These are phyloP conservation scores for Cordyceps cateniannulata DNA, from an alignment of 2,329 filamentous ascomycete species.

Conservation along the genomic window DNA sequence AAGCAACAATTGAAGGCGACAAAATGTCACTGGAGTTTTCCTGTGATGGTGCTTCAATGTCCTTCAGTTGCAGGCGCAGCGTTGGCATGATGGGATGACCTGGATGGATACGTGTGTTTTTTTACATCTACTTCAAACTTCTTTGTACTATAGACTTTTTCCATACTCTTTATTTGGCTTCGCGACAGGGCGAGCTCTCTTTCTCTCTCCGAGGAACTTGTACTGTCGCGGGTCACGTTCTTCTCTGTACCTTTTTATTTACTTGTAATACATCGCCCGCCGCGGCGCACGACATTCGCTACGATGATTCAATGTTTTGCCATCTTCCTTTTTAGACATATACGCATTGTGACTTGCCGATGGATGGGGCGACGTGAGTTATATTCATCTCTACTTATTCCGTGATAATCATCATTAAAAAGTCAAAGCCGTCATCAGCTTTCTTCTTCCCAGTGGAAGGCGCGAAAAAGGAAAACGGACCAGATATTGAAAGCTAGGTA, in stretches of 20 bases:
- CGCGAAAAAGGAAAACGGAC: too few relatives aligned
- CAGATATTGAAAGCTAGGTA: neutral
- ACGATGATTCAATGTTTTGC: neutral
- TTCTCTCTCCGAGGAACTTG: too few relatives aligned
- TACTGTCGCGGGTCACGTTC: neutral
- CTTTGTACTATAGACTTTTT: neutral
- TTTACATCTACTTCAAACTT: neutral
- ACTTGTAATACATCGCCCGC: conserved; percentile 3
- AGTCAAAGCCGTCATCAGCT: neutral
- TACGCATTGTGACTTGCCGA: neutral
- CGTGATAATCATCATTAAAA: neutral
- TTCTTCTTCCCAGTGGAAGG: neutral
- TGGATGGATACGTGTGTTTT: neutral
- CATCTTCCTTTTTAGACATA: too few relatives aligned
- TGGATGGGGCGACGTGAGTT: neutral
- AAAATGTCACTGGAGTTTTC: too few relatives aligned
- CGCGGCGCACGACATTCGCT: neutral
- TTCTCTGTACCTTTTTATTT: neutral
- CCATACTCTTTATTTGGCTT: neutral
- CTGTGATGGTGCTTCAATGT: too few relatives aligned
- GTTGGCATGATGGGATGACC: conserved; percentile 4
- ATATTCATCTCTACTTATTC: neutral
- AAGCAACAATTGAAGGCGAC: too few relatives aligned
- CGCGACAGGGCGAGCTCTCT: neutral
- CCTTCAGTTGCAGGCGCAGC: neutral